Evolutionary conservation across 1,284 basidiomycete species (phyloP).

Genomic region (Sanghuangporus weigelae): DNA sequence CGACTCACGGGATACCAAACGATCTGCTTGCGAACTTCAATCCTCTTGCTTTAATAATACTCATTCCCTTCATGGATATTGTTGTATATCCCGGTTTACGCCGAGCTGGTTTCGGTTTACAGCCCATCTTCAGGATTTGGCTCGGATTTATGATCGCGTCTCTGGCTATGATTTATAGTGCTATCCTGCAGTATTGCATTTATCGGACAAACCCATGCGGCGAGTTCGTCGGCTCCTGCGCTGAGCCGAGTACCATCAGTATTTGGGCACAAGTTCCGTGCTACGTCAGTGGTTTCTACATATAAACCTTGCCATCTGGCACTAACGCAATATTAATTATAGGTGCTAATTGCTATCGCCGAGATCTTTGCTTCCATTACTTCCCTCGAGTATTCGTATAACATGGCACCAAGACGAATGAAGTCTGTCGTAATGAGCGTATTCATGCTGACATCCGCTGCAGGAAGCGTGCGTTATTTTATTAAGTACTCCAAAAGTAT

Average conservation of each 20-base stretch:
- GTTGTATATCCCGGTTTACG: conserved; percentile 55
- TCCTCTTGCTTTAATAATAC: conserved; percentile 48
- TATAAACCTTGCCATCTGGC: background rate
- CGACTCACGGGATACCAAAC: conserved; percentile 50
- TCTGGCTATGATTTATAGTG: conserved; percentile 57
- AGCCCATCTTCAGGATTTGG: conserved; percentile 56
- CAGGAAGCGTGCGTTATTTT: conserved; percentile 22
- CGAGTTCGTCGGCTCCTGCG: conserved; percentile 32
- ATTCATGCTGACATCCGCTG: conserved; percentile 48
- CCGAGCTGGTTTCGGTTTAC: conserved; percentile 46
- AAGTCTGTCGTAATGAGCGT: conserved; percentile 50
- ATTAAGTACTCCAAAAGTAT: background rate
- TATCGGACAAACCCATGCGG: conserved; percentile 45
- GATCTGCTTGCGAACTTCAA: conserved; percentile 57
- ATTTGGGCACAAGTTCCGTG: conserved; percentile 39
- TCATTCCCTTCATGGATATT: conserved; percentile 45
- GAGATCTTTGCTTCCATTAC: conserved; percentile 67
- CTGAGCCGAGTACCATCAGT: conserved; percentile 36
- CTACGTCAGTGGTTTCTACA: conserved; percentile 8
- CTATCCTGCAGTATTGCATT: conserved; percentile 47
- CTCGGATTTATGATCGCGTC: conserved; percentile 59
- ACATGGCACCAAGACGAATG: conserved; percentile 55
- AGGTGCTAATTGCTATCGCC: conserved; percentile 43
- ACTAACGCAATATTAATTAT: conserved; percentile 34
- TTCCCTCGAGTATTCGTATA: conserved; percentile 58